phyloP scores from a whole-genome alignment of 306 rosid genomes.

The Cucurbita argyrosperma region DNA sequence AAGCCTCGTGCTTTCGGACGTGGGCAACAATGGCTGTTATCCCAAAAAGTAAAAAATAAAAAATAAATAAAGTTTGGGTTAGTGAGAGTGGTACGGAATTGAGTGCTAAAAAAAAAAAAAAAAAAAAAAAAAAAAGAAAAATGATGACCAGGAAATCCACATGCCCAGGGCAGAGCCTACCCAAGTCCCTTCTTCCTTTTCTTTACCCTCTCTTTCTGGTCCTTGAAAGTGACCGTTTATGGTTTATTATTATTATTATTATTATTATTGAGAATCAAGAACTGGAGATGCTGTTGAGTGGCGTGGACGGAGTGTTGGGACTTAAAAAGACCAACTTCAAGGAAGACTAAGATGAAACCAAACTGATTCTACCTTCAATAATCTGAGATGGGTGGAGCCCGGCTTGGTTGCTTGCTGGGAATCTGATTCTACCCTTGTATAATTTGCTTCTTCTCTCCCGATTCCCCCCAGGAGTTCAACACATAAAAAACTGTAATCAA shows the following conservation, averaged over 20 bases:
- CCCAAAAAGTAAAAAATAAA: background rate
- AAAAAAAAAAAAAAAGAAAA: background rate
- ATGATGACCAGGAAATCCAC: background rate
- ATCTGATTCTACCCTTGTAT: background rate
- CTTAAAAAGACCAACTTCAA: background rate
- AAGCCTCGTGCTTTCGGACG: background rate
- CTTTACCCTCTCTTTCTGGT: background rate
- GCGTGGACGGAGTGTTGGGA: background rate
- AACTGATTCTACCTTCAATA: background rate
- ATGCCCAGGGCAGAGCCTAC: background rate
- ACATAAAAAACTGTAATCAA: background rate
- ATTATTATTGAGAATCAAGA: no score
- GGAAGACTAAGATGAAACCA: background rate
- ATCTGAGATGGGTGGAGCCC: conserved; percentile 2
- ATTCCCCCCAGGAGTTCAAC: background rate
- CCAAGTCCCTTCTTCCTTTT: background rate
- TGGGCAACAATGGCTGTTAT: background rate
- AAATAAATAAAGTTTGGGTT: background rate
- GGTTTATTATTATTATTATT: background rate
- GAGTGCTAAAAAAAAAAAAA: background rate
- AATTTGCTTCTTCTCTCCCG: background rate
- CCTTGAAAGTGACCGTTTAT: background rate
- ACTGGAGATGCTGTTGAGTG: background rate
- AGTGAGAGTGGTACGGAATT: background rate
- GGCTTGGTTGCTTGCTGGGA: background rate